Percentiles rank a stretch among this genome's conserved stretches.
phyloP scores from a whole-genome alignment of 2,329 filamentous ascomycete genomes.

The Colletotrichum lini region DNA sequence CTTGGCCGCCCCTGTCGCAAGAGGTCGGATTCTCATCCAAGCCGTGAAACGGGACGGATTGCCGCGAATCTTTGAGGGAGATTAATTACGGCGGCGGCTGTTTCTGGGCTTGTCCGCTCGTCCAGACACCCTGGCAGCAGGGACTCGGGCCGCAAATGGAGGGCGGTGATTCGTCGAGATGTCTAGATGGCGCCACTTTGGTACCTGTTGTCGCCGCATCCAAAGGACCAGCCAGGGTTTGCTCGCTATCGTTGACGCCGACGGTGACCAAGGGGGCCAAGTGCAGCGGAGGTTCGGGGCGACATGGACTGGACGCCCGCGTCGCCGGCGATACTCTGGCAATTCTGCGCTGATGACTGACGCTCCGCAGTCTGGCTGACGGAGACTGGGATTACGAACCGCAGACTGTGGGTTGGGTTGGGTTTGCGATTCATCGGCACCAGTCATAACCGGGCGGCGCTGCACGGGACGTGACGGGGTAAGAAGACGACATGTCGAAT shows the following conservation, averaged over 20 bases:
- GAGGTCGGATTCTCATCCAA: constrained; percentile 14
- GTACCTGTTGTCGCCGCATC: constrained; percentile 20
- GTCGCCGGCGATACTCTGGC: neutral
- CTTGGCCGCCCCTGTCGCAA: constrained; percentile 9
- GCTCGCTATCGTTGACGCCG: constrained; percentile 36
- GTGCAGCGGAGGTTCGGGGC: constrained; percentile 36
- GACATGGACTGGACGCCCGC: constrained; percentile 4
- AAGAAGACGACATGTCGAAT: constrained; percentile 27
- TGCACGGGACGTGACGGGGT: neutral
- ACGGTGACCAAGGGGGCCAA: constrained; percentile 33
- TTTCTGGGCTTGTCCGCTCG: constrained; percentile 27
- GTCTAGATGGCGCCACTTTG: constrained; percentile 32
- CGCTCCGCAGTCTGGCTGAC: neutral
- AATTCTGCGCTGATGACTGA: neutral
- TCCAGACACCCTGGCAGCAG: neutral
- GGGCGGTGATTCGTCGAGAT: constrained; percentile 26
- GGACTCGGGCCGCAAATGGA: constrained; percentile 25
- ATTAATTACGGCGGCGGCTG: constrained; percentile 40
- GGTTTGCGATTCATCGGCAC: constrained; percentile 14
- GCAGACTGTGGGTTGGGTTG: neutral
- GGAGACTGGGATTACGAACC: neutral
- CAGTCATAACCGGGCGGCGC: neutral
- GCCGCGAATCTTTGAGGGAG: constrained; percentile 14
- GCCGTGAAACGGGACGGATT: constrained; percentile 41
- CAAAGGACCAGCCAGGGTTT: constrained; percentile 6